These are phyloP conservation scores for Phanerochaete sordida DNA, from an alignment of 768 basidiomycete species.

Conservation along the genomic window DNA sequence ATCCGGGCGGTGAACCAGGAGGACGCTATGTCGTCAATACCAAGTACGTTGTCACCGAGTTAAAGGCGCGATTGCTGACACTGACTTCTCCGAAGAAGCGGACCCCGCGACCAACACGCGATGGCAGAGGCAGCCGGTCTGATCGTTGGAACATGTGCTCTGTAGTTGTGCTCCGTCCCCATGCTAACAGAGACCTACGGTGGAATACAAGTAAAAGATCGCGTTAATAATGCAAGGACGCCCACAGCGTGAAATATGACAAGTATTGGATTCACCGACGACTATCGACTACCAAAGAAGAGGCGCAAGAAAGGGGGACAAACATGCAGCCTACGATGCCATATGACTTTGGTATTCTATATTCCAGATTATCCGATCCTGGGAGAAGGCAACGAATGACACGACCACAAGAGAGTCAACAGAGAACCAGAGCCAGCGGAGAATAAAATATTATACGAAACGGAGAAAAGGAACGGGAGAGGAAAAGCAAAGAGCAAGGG, in stretches of 20 bases:
- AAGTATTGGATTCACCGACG: not conserved
- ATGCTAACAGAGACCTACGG: not conserved
- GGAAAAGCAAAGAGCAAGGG: not conserved
- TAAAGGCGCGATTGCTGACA: not conserved
- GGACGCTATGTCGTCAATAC: slow-evolving; percentile 40
- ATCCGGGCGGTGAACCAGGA: slow-evolving; percentile 81
- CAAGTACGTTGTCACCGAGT: slow-evolving; percentile 21
- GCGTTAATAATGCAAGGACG: not conserved
- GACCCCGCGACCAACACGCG: slow-evolving; percentile 23
- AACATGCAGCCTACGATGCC: not conserved
- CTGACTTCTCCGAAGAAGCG: slow-evolving; percentile 12
- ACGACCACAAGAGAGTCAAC: slow-evolving; percentile 2
- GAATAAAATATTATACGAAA: not conserved
- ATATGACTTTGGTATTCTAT: slow-evolving; percentile 1
- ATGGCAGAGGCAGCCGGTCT: slow-evolving; percentile 23
- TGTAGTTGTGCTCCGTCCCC: too few relatives aligned
- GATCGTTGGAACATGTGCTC: not conserved
- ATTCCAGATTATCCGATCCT: slow-evolving; percentile 8
- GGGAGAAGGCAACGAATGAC: slow-evolving; percentile 1
- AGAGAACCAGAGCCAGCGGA: not conserved
- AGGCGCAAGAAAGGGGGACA: not conserved
- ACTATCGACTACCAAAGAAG: not conserved
- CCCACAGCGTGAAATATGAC: not conserved
- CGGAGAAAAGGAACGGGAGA: not conserved
- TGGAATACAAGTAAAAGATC: not conserved